Percentiles rank a stretch among this genome's conserved stretches.
phyloP scores from a whole-genome alignment of 1,284 basidiomycete species.

The Leccinum fallax region DNA sequence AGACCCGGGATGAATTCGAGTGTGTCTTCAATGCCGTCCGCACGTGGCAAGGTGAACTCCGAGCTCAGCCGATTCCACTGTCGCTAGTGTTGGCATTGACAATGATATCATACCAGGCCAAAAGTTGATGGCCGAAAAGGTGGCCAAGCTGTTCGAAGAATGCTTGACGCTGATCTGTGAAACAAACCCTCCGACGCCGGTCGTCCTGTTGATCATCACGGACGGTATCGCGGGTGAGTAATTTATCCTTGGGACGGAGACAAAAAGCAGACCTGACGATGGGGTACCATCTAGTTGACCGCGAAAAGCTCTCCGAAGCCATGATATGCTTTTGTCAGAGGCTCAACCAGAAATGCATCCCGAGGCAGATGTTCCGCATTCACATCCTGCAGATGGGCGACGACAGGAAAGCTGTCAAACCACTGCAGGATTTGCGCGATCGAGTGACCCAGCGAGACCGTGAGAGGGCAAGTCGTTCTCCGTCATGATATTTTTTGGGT shows the following conservation, averaged over 20 bases:
- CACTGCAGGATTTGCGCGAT: constrained; percentile 29
- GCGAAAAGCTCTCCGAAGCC: constrained; percentile 16
- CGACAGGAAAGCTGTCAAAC: constrained; percentile 27
- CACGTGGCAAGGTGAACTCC: constrained; percentile 19
- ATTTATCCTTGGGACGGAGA: neutral
- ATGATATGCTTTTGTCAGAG: constrained; percentile 15
- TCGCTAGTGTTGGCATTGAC: neutral
- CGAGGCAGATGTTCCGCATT: constrained; percentile 27
- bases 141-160: constrained; percentile 25
- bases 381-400: constrained; percentile 31
- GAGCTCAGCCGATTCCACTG: neutral
- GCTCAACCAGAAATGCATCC: constrained; percentile 13
- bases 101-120: constrained; percentile 12
- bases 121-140: constrained; percentile 21
- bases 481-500: neutral
- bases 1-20: constrained; percentile 27
- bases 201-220: constrained; percentile 26
- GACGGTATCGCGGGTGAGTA: constrained; percentile 27
- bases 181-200: constrained; percentile 11
- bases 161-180: constrained; percentile 9
- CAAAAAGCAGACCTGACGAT: neutral
- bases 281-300: constrained; percentile 14
- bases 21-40: constrained; percentile 24
- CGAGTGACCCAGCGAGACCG: constrained; percentile 19
- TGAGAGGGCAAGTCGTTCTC: constrained; percentile 16